Evolutionary conservation across 108 stramenopile species (phyloP).

Genomic region (Skeletonema costatum): DNA sequence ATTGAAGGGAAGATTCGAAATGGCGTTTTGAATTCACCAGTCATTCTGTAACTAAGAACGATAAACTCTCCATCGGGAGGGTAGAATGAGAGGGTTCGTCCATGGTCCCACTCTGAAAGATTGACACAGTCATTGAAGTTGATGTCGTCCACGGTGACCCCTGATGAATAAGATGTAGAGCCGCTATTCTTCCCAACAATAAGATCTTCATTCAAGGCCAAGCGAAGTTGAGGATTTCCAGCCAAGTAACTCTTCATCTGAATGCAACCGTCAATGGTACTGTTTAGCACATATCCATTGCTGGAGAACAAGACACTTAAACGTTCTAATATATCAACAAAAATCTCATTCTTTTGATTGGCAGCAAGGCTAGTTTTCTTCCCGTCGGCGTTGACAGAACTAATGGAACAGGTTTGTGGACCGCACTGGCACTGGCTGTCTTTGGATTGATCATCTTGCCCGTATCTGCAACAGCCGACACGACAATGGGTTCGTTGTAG

Average conservation of each 20-base stretch:
- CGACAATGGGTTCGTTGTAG: conserved; percentile 98
- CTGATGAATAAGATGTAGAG: conserved; percentile 68
- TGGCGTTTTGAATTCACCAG: conserved; percentile 96
- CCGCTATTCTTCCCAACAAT: conserved; percentile 83
- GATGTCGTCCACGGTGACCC: conserved; percentile 92
- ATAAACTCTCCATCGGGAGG: conserved; percentile 99
- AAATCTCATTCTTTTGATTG: conserved; percentile 98
- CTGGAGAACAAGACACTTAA: conserved; percentile 97
- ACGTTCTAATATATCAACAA: conserved; percentile 99
- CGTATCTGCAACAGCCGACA: conserved; percentile 76
- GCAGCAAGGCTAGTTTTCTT: conserved; percentile 50
- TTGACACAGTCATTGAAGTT: conserved; percentile 99
- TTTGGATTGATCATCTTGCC: conserved; percentile 93
- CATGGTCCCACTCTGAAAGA: conserved; percentile 92
- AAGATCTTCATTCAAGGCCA: conserved; percentile 98
- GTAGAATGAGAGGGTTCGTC: conserved; percentile 87
- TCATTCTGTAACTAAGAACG: conserved; percentile 96
- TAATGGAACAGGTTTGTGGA: conserved; percentile 96
- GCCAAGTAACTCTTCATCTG: conserved; percentile 95
- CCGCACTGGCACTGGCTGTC: conserved; percentile 94
- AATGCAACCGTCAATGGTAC: conserved; percentile 98
- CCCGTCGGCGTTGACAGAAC: conserved; percentile 77
- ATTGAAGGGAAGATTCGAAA: conserved; percentile 97
- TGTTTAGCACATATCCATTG: conserved; percentile 97
- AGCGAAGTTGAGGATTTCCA: conserved; percentile 96